phyloP scores from a whole-genome alignment of 495 filamentous ascomycete genomes.

The Amphirosellinia nigrospora region DNA sequence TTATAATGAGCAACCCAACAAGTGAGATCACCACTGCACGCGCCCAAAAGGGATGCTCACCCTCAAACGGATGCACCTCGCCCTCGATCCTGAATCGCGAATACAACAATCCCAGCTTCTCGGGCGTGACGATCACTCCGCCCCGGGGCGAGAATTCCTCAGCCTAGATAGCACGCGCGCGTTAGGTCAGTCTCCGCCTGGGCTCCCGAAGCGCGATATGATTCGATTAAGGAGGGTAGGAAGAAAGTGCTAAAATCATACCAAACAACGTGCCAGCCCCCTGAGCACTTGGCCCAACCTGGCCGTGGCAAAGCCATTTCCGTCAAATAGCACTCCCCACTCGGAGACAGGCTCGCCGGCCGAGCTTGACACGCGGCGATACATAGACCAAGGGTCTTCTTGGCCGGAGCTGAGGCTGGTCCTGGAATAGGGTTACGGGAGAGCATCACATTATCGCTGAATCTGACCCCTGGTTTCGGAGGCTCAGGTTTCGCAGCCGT shows the following conservation, averaged over 20 bases:
- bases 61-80: slow-evolving; percentile 57
- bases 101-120: slow-evolving; percentile 84
- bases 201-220: neutral
- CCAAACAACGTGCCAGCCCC: slow-evolving; percentile 79
- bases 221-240: neutral
- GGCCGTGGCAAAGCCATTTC: slow-evolving; percentile 66
- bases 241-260: slow-evolving; percentile 45
- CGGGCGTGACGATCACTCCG: slow-evolving; percentile 76
- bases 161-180: slow-evolving; percentile 32
- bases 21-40: neutral
- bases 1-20: slow-evolving; percentile 7
- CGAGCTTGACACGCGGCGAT: slow-evolving; percentile 17
- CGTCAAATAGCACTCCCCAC: slow-evolving; percentile 81
- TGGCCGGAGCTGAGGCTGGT: slow-evolving; percentile 27
- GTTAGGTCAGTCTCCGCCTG: slow-evolving; percentile 18
- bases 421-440: slow-evolving; percentile 7
- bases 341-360: slow-evolving; percentile 46
- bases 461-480: slow-evolving; percentile 9
- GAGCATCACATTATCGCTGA: slow-evolving; percentile 15
- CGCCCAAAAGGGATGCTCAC: slow-evolving; percentile 32
- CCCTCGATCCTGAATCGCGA: slow-evolving; percentile 63
- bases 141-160: slow-evolving; percentile 14
- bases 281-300: slow-evolving; percentile 75
- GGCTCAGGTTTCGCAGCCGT: slow-evolving; percentile 5
- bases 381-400: slow-evolving; percentile 22